Percentiles rank a stretch among this genome's conserved stretches.
Conservation (phyloP, 257 asterid species). For the Capsicum pubescens region DNA sequence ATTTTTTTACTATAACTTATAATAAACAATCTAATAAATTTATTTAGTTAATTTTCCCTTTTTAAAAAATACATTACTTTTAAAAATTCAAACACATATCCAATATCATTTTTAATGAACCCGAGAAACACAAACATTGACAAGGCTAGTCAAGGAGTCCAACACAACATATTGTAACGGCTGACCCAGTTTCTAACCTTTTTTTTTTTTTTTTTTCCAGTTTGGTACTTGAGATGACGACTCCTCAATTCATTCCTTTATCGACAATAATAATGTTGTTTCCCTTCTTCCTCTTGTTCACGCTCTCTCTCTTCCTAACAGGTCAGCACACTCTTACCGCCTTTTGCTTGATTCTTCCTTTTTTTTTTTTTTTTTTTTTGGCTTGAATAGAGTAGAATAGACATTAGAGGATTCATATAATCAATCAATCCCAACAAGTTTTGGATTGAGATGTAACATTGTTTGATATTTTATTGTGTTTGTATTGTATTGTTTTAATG, state of each 20-base stretch:
- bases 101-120: too few relatives aligned
- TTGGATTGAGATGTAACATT: neutral
- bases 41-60: too few relatives aligned
- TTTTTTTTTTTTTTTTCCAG: constrained; percentile 22
- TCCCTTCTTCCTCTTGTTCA: constrained; percentile 44
- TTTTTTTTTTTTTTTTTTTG: neutral
- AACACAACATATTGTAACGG: too few relatives aligned
- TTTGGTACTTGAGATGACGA: constrained; percentile 49
- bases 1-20: too few relatives aligned
- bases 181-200: too few relatives aligned
- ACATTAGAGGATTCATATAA: neutral
- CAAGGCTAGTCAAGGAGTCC: too few relatives aligned
- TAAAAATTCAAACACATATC: too few relatives aligned
- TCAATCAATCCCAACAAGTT: neutral
- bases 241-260: constrained; percentile 31
- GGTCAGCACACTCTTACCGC: constrained; percentile 41
- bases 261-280: constrained; percentile 34
- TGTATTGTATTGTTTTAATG: too few relatives aligned
- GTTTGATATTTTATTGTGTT: too few relatives aligned
- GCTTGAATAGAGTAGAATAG: neutral
- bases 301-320: constrained; percentile 33
- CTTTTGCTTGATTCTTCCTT: neutral
- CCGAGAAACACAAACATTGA: too few relatives aligned
- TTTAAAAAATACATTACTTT: too few relatives aligned
- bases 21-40: too few relatives aligned